Evolutionary conservation across 495 filamentous ascomycete species (phyloP).

Genomic region (Talaromyces liani): DNA sequence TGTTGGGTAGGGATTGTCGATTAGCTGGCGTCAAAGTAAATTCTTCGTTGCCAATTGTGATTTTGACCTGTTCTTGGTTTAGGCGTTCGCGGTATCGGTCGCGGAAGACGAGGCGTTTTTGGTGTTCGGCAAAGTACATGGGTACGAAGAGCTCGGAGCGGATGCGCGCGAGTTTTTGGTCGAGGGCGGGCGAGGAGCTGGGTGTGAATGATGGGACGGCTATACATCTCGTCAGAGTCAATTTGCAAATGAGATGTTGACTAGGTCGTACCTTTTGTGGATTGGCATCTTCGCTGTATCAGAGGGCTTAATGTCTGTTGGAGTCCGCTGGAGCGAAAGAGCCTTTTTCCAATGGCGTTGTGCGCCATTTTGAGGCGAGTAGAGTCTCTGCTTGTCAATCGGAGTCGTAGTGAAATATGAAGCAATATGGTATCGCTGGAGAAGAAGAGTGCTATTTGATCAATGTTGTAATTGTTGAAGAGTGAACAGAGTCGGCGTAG

Average conservation of each 20-base stretch:
- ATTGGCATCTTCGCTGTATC: constrained; percentile 27
- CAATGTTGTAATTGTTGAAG: not conserved
- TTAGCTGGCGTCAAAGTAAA: constrained; percentile 46
- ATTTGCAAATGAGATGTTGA: not conserved
- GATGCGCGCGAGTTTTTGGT: constrained; percentile 44
- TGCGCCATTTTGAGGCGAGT: constrained; percentile 27
- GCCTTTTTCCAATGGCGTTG: constrained; percentile 30
- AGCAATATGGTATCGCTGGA: not conserved
- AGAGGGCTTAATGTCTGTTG: constrained; percentile 25
- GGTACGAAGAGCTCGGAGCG: constrained; percentile 60
- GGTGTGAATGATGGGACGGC: constrained; percentile 42
- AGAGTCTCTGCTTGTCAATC: not conserved
- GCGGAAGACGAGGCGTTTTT: constrained; percentile 49
- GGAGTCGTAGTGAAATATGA: not conserved
- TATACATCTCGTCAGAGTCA: constrained; percentile 4
- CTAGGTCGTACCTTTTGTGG: constrained; percentile 27
- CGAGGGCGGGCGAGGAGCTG: constrained; percentile 45
- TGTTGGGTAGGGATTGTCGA: constrained; percentile 25
- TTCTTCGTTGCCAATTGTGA: constrained; percentile 50
- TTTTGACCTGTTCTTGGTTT: constrained; percentile 48
- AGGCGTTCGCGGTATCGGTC: constrained; percentile 43
- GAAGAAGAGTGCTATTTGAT: not conserved
- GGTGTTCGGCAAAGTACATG: constrained; percentile 44
- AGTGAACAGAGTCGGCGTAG: not conserved
- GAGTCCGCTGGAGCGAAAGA: constrained; percentile 27